phyloP scores from a whole-genome alignment of 2,329 filamentous ascomycete species.

The Penicillium polonicum region DNA sequence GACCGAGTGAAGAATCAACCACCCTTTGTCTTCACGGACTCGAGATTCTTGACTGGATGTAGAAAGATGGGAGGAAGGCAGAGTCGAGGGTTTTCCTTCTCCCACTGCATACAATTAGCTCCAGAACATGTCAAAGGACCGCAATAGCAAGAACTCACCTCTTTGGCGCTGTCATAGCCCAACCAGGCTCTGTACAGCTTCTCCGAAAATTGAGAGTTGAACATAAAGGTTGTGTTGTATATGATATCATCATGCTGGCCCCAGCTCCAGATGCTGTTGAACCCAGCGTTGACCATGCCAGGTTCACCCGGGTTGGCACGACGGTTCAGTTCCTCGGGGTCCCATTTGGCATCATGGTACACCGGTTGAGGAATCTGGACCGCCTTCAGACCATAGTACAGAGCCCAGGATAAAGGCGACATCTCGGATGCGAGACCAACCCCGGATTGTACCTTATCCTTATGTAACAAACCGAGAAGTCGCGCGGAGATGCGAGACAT shows the following conservation, averaged over 20 bases:
- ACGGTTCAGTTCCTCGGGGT: conserved; percentile 6
- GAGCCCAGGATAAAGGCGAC: conserved; percentile 11
- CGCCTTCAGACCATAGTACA: conserved; percentile 18
- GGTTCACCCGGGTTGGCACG: conserved; percentile 11
- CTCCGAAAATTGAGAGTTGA: conserved; percentile 7
- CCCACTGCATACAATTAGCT: conserved; percentile 5
- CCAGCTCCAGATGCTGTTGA: conserved; percentile 14
- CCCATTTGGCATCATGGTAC: conserved; percentile 11
- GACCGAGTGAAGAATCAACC: not conserved
- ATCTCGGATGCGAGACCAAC: conserved; percentile 17
- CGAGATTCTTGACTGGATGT: conserved; percentile 11
- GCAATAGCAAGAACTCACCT: not conserved
- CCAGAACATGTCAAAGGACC: not conserved
- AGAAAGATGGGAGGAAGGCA: conserved; percentile 13
- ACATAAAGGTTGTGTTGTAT: conserved; percentile 12
- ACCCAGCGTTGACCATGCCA: conserved; percentile 7
- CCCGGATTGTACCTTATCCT: not conserved
- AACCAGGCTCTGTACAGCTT: conserved; percentile 13
- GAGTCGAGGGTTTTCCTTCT: conserved; percentile 2
- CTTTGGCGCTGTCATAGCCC: conserved; percentile 8
- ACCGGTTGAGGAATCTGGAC: conserved; percentile 15
- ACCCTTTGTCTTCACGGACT: not conserved
- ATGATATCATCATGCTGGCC: conserved; percentile 9
- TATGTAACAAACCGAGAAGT: conserved; percentile 7
- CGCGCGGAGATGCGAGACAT: conserved; percentile 13